Conservation (phyloP, 2,329 filamentous ascomycete genomes). For the Macrophomina phaseolina region DNA sequence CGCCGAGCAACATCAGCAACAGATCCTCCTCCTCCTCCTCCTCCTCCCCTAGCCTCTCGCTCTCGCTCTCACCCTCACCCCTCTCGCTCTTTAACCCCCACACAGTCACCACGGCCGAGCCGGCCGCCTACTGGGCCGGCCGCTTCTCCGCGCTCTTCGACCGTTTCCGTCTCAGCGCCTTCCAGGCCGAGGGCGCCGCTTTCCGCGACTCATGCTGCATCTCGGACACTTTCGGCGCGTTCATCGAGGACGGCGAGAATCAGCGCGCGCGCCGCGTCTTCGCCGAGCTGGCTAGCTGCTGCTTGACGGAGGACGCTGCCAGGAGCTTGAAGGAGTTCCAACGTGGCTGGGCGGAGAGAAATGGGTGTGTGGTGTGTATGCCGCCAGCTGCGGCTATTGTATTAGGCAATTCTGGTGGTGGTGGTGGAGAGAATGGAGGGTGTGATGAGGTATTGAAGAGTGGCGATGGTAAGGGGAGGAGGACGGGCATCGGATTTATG, state of each 20-base stretch:
- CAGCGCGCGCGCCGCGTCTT: slow-evolving; percentile 44
- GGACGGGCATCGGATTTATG: slow-evolving; percentile 33
- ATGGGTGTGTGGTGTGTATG: slow-evolving; percentile 9
- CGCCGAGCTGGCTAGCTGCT: slow-evolving; percentile 41
- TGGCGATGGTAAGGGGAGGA: slow-evolving; percentile 32
- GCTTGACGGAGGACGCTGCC: slow-evolving; percentile 43
- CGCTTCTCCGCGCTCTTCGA: slow-evolving; percentile 65
- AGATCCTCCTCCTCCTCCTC: not conserved
- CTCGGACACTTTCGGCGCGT: not conserved
- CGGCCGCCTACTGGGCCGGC: slow-evolving; percentile 65
- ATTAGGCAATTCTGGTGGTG: slow-evolving; percentile 14
- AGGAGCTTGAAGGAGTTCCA: slow-evolving; percentile 37
- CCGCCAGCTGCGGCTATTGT: not conserved
- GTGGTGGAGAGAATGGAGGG: slow-evolving; percentile 9
- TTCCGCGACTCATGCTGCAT: slow-evolving; percentile 61
- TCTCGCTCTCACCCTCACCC: not conserved
- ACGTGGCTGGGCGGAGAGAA: slow-evolving; percentile 9
- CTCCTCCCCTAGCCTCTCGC: not conserved
- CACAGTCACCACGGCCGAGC: slow-evolving; percentile 42
- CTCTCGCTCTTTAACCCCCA: not conserved
- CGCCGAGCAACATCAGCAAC: not conserved
- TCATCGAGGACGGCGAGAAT: slow-evolving; percentile 59
- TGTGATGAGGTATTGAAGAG: not conserved
- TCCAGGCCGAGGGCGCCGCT: slow-evolving; percentile 61
- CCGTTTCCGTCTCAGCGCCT: slow-evolving; percentile 54